Evolutionary conservation across 2,329 filamentous ascomycete genomes (phyloP), one percentile per base, ranked within the genome.

Genomic region (Penicillium sp.): DNA sequence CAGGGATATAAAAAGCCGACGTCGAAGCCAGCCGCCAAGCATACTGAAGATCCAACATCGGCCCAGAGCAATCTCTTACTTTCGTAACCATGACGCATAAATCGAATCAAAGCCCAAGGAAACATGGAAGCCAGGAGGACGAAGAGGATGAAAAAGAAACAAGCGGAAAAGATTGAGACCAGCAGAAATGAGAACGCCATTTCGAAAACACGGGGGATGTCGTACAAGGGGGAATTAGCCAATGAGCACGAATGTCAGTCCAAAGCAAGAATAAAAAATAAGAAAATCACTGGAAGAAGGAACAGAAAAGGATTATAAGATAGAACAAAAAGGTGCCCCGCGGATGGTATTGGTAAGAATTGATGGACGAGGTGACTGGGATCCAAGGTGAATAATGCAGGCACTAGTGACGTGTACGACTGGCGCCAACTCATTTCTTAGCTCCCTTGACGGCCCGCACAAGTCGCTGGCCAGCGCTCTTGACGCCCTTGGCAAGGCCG

Each of bases 391-490:
- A 27, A 27, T 8, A 8, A 8, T 8, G 24, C 24, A 27, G 24
- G 24, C 5, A 27, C 24, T 27, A 27, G 18, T 18, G 18, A 18
- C 18, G 18, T 18, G 18, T 27, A 27, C 24, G 24, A 6, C 4
- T 27, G 24, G 24, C 24, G 1, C 24, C 24, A 27, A 50, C n/a
- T 49, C 36, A 58, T 32, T 44, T 52, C 40, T 56, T 58, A 43
- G 38, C 39, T 38, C 58, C 58, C 44, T 53, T 61, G n/a, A 64
- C 57, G 36, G 52, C 55, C 10, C 56, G 62, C 10, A 61, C 52
- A 22, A 65, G 55, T 9, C 42, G 58, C 21, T 47, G 55, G 32
- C 58, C 60, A 4, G 47, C 60, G 14, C 31, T 56, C 22, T 60
- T 62, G 32, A 66, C 46, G 11, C 52, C 57, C 36, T 53, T 54